These are phyloP conservation scores for Candida tibetensis DNA, from an alignment of 805 yeast genomes.

Conservation along the genomic window DNA sequence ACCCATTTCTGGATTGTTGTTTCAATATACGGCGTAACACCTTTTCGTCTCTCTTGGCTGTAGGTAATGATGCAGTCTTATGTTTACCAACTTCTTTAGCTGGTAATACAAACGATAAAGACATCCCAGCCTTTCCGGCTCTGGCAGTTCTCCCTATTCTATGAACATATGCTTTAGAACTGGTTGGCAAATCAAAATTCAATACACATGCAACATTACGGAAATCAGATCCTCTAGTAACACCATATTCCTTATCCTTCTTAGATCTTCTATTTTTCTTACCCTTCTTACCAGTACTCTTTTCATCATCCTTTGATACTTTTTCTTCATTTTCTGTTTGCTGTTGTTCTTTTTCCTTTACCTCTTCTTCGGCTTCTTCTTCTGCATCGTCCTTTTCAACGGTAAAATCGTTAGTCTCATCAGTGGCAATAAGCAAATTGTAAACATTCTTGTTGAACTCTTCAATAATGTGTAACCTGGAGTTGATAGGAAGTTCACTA, in stretches of 20 bases:
- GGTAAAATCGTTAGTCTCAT: conserved; percentile 68
- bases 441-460: conserved; percentile 90
- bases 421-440: conserved; percentile 88
- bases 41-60: conserved; percentile 84
- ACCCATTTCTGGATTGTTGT: conserved; percentile 72
- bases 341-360: not conserved
- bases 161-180: conserved; percentile 87
- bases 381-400: conserved; percentile 50
- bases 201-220: conserved; percentile 94
- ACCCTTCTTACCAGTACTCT: conserved; percentile 12
- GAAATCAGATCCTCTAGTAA: conserved; percentile 95
- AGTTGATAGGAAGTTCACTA: conserved; percentile 88
- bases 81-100: conserved; percentile 84
- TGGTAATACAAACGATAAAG: conserved; percentile 88
- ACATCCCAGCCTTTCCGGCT: conserved; percentile 94
- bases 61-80: conserved; percentile 66
- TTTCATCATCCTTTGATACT: conserved; percentile 20
- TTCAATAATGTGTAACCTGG: conserved; percentile 92
- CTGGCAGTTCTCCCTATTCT: conserved; percentile 97
- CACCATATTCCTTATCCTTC: conserved; percentile 81
- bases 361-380: conserved; percentile 28
- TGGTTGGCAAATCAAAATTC: conserved; percentile 89
- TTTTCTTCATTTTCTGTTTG: conserved; percentile 14
- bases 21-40: conserved; percentile 71
- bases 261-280: conserved; percentile 26